A percentile compares a stretch with the other conserved stretches of the same genome.
These are phyloP conservation scores for Austroboletus eburneus DNA, from an alignment of 768 basidiomycete genomes.

Conservation along the genomic window DNA sequence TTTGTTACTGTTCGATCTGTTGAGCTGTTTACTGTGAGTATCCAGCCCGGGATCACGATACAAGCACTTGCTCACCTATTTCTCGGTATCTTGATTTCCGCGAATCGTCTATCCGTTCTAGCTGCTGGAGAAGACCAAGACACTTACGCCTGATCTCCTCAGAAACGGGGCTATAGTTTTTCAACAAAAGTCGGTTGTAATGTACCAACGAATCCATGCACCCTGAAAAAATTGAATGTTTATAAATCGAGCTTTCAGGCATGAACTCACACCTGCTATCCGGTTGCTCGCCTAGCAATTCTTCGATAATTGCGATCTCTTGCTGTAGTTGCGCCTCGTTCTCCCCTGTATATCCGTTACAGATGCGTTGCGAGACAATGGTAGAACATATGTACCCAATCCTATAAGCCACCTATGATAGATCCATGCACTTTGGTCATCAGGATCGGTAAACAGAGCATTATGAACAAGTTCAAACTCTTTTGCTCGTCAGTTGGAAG, in stretches of 20 bases:
- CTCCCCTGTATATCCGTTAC: slow-evolving; percentile 44
- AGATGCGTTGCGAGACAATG: background rate
- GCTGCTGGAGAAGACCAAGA: slow-evolving; percentile 46
- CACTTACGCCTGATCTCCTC: slow-evolving; percentile 44
- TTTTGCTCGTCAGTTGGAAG: slow-evolving; percentile 28
- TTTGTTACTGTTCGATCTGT: slow-evolving; percentile 11
- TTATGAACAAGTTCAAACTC: slow-evolving; percentile 92
- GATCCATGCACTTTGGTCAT: slow-evolving; percentile 96
- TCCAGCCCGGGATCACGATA: background rate
- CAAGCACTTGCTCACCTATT: slow-evolving; percentile 40
- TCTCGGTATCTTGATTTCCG: slow-evolving; percentile 67
- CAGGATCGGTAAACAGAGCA: slow-evolving; percentile 94
- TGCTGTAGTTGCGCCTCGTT: slow-evolving; percentile 54
- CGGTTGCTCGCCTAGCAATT: slow-evolving; percentile 82
- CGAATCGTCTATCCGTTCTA: slow-evolving; percentile 61
- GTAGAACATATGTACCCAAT: slow-evolving; percentile 44
- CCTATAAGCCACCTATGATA: slow-evolving; percentile 98
- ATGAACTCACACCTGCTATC: slow-evolving; percentile 80
- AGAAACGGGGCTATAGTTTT: slow-evolving; percentile 38
- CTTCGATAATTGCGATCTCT: slow-evolving; percentile 77
- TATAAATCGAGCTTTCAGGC: background rate
- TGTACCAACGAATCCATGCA: slow-evolving; percentile 90
- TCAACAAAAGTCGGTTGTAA: slow-evolving; percentile 71
- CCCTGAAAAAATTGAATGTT: slow-evolving; percentile 48
- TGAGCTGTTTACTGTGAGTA: slow-evolving; percentile 16